Conservation (phyloP, 2,329 filamentous ascomycete species). For the Phoma sp. region DNA sequence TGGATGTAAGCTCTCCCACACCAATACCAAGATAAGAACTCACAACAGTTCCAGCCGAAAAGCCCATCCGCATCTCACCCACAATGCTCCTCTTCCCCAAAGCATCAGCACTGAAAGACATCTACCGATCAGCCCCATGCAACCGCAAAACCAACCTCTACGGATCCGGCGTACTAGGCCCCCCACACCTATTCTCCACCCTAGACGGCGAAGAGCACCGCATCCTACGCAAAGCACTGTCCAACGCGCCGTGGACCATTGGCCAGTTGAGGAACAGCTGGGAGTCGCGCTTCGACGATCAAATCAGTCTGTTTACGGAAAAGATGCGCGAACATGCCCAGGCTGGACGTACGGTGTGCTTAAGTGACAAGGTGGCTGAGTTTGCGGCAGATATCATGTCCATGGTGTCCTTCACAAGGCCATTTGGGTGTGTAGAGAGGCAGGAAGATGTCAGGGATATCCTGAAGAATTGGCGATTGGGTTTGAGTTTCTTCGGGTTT, state of each 20-base stretch:
- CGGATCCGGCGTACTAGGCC: slow-evolving; percentile 47
- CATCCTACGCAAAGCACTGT: slow-evolving; percentile 47
- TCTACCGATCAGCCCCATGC: slow-evolving; percentile 50
- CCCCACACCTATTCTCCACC: slow-evolving; percentile 45
- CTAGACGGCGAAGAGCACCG: slow-evolving; percentile 46
- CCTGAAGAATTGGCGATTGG: slow-evolving; percentile 48
- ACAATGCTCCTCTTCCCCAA: slow-evolving; percentile 49
- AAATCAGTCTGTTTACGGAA: slow-evolving; percentile 42
- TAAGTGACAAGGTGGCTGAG: slow-evolving; percentile 50
- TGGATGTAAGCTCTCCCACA: slow-evolving; percentile 29
- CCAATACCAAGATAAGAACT: background rate
- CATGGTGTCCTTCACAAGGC: slow-evolving; percentile 48
- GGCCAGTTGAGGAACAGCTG: slow-evolving; percentile 51
- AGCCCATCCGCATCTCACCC: slow-evolving; percentile 50
- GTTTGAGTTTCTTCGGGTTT: slow-evolving; percentile 50
- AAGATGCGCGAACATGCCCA: slow-evolving; percentile 43
- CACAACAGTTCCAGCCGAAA: slow-evolving; percentile 29
- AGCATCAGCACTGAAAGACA: slow-evolving; percentile 47
- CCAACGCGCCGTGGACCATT: slow-evolving; percentile 49
- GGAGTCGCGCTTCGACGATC: slow-evolving; percentile 49
- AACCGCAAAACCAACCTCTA: slow-evolving; percentile 49
- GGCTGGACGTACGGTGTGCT: slow-evolving; percentile 31
- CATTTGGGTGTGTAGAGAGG: slow-evolving; percentile 52
- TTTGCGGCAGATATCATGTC: slow-evolving; percentile 55
- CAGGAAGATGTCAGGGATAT: slow-evolving; percentile 50